These are phyloP conservation scores for Coniferiporia weirii DNA, from an alignment of 1,284 basidiomycete species.

Conservation along the genomic window DNA sequence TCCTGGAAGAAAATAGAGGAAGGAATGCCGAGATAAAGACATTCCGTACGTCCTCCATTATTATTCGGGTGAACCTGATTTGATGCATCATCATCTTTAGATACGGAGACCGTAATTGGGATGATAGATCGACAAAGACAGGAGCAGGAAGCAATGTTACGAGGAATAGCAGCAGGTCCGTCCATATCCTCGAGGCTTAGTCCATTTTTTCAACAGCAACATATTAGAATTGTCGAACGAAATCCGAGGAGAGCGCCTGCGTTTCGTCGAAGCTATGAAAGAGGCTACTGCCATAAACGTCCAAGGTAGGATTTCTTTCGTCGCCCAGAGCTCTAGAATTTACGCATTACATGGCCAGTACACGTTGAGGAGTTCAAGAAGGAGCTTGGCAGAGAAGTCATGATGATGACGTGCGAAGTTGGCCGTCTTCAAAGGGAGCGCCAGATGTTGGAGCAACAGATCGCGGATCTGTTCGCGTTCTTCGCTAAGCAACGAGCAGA, in stretches of 20 bases:
- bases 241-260: slow-evolving; percentile 75
- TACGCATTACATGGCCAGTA: slow-evolving; percentile 35
- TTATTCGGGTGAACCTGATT: slow-evolving; percentile 3
- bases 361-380: slow-evolving; percentile 84
- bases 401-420: slow-evolving; percentile 70
- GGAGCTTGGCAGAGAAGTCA: slow-evolving; percentile 68
- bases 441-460: slow-evolving; percentile 67
- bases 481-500: slow-evolving; percentile 58
- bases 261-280: slow-evolving; percentile 88
- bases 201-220: not conserved
- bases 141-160: slow-evolving; percentile 65
- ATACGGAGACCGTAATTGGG: slow-evolving; percentile 51
- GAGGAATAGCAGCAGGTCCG: slow-evolving; percentile 58
- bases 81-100: slow-evolving; percentile 26
- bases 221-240: slow-evolving; percentile 67
- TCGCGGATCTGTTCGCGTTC: slow-evolving; percentile 67
- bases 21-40: slow-evolving; percentile 32
- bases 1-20: slow-evolving; percentile 39
- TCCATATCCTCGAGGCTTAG: slow-evolving; percentile 9
- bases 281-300: slow-evolving; percentile 84
- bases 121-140: slow-evolving; percentile 62
- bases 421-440: slow-evolving; percentile 67
- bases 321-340: not conserved
- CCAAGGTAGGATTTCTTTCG: slow-evolving; percentile 46
- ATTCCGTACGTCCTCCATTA: slow-evolving; percentile 27